A percentile compares a stretch with the other conserved stretches of the same genome.
These are phyloP conservation scores for Stentor roeselii DNA, from an alignment of 73 alveolate genomes.

Conservation along the genomic window DNA sequence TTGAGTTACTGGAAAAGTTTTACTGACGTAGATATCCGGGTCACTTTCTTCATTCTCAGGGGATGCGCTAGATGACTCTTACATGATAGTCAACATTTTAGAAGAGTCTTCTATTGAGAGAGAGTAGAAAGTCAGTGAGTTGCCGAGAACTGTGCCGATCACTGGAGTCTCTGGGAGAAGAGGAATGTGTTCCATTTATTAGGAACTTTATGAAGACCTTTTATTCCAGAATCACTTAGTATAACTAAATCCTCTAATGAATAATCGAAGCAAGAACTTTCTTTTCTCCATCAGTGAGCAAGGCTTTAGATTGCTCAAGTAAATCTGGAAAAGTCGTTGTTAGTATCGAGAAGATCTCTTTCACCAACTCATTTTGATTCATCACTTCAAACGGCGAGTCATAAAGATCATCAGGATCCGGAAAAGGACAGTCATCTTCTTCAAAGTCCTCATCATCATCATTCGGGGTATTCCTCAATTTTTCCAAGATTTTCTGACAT, in stretches of 20 bases:
- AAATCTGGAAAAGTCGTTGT: not conserved
- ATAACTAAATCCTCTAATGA: too few species aligned
- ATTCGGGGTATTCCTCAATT: not conserved
- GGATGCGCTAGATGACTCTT: not conserved
- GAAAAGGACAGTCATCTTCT: slow-evolving; percentile 3
- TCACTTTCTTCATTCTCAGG: slow-evolving; percentile 46
- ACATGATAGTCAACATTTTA: not conserved
- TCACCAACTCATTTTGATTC: not conserved
- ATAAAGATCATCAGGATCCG: slow-evolving; percentile 32
- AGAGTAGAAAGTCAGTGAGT: not conserved
- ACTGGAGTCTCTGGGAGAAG: too few species aligned
- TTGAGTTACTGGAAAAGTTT: slow-evolving; percentile 38
- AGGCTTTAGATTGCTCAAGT: not conserved
- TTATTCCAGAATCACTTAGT: too few species aligned
- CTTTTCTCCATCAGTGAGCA: not conserved
- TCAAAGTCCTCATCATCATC: slow-evolving; percentile 34
- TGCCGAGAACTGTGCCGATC: too few species aligned
- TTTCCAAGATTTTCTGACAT: not conserved
- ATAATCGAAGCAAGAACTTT: not conserved
- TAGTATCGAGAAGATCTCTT: not conserved
- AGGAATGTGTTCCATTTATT: too few species aligned
- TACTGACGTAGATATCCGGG: slow-evolving; percentile 43
- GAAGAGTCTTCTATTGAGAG: not conserved
- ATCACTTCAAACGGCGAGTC: slow-evolving; percentile 37
- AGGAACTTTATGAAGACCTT: too few species aligned